A percentile compares a stretch with the other conserved stretches of the same genome.
These are phyloP conservation scores for Teratosphaeriaceae sp. DNA, from an alignment of 2,329 filamentous ascomycete species.

Conservation along the genomic window DNA sequence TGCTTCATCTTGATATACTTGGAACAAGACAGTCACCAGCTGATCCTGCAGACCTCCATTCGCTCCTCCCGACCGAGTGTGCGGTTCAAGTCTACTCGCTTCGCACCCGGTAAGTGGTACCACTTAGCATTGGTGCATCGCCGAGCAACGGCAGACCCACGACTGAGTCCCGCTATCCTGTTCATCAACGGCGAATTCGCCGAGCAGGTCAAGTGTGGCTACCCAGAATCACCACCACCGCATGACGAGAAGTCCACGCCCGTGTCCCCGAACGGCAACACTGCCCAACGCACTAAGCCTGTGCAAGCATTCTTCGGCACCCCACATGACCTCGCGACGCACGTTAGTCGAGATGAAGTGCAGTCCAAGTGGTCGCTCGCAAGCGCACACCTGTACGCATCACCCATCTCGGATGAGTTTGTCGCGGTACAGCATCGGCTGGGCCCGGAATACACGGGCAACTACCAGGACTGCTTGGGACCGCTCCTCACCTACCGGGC, in stretches of 20 bases:
- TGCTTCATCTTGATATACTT: slow-evolving; percentile 93
- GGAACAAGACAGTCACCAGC: slow-evolving; percentile 85
- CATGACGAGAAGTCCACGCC: slow-evolving; percentile 8
- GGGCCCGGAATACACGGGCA: slow-evolving; percentile 85
- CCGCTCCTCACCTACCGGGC: slow-evolving; percentile 95
- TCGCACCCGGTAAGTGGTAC: slow-evolving; percentile 78
- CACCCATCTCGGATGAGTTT: slow-evolving; percentile 82
- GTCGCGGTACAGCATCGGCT: slow-evolving; percentile 86
- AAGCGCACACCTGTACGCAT: slow-evolving; percentile 81
- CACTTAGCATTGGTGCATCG: slow-evolving; percentile 86
- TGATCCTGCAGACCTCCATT: slow-evolving; percentile 94
- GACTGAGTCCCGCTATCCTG: slow-evolving; percentile 55
- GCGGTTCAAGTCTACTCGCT: slow-evolving; percentile 77
- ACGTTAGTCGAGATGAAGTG: slow-evolving; percentile 65
- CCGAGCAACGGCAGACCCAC: slow-evolving; percentile 18
- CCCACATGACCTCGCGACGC: slow-evolving; percentile 75
- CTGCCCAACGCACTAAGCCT: slow-evolving; percentile 38
- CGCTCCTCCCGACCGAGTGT: slow-evolving; percentile 81
- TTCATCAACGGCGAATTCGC: slow-evolving; percentile 92
- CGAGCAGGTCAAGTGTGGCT: slow-evolving; percentile 84
- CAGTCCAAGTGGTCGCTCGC: slow-evolving; percentile 82
- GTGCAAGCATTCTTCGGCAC: slow-evolving; percentile 93
- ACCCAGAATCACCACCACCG: slow-evolving; percentile 68
- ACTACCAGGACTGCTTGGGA: slow-evolving; percentile 93
- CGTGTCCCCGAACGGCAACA: slow-evolving; percentile 17